Base-by-base conservation (phyloP, 1,284 basidiomycete species). In the Apiotrichum domesticum region DNA sequence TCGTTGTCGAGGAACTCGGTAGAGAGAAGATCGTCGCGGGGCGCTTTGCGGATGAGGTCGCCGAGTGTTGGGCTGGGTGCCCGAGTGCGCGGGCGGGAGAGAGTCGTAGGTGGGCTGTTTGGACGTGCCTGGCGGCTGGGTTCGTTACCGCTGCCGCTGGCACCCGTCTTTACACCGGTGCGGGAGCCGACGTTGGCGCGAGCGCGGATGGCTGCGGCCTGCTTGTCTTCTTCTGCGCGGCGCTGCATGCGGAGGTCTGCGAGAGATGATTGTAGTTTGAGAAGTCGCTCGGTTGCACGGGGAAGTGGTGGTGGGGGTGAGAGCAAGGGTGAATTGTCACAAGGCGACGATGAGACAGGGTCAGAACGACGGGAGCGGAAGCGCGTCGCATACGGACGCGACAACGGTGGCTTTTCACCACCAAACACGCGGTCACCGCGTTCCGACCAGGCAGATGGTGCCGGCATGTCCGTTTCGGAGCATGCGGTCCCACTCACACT, bases 181-280 rank as follows among this genome's bases (percentile, higher is more conserved):
- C 21, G 21, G 21, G 21, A 21, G 21, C 21, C 21, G 21, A 21
- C 21, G 21, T 21, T 21, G 21, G 21, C 21, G 21, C 21, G 21
- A 21, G 21, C 21, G 21, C 21, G 21, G 21, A 37, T 15, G 35
- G 47, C 47, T 13, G 47, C 47, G 15, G 35, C 44, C 43, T 46
- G 51, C 43, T 11, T 32, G 4, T 54, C 52, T 15, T 50, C 49
- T 15, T 35, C 47, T 7, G 46, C 34, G 49, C 50, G 47, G 51
- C 58, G 58, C 54, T 55, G 55, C 55, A 55, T 56, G 29, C 60
- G 57, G 34, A 62, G 51, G 39, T 62, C 60, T 14, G 60, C 60
- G 37, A 62, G 57, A 3, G 60, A 62, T 35, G 46, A 55, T 15
- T 62, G 60, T 14, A 62, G 57, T 13, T 42, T 37, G 34, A 62